These are phyloP conservation scores for Nitzschia sp. DNA, from an alignment of 108 stramenopile genomes.

Conservation along the genomic window DNA sequence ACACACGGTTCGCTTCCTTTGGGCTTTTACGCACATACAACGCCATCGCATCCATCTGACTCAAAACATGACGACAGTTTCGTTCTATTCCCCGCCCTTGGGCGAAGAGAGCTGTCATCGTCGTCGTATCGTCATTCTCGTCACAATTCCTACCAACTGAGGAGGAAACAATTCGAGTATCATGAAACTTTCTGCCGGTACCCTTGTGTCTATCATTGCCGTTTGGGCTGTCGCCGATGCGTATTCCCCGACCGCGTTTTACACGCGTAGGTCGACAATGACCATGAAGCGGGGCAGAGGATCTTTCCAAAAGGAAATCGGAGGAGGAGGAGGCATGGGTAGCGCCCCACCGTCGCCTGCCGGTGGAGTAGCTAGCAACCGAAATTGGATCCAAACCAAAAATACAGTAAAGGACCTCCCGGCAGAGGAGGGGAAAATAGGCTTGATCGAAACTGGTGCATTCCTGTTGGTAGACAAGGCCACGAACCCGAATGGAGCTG, in stretches of 20 bases:
- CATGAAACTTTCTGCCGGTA: background rate
- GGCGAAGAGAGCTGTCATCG: no score
- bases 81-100: background rate
- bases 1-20: no score
- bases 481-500: slow-evolving; percentile 82
- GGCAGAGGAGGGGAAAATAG: slow-evolving; percentile 53
- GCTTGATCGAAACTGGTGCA: slow-evolving; percentile 58
- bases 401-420: slow-evolving; percentile 47
- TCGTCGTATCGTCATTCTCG: no score
- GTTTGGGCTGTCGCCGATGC: background rate
- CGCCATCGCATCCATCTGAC: background rate
- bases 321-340: background rate
- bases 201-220: background rate
- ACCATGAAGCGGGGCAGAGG: slow-evolving; percentile 40
- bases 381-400: slow-evolving; percentile 28
- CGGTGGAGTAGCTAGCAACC: background rate
- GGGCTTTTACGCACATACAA: no score
- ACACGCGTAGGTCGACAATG: slow-evolving; percentile 13
- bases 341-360: background rate
- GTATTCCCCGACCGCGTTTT: slow-evolving; percentile 3
- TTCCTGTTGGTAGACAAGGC: slow-evolving; percentile 43
- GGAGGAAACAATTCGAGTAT: no score
- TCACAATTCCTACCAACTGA: no score
- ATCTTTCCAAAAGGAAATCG: slow-evolving; percentile 27
- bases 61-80: background rate